Base-by-base conservation (phyloP, 208 protist species). In the Balamuthia mandrillaris region DNA sequence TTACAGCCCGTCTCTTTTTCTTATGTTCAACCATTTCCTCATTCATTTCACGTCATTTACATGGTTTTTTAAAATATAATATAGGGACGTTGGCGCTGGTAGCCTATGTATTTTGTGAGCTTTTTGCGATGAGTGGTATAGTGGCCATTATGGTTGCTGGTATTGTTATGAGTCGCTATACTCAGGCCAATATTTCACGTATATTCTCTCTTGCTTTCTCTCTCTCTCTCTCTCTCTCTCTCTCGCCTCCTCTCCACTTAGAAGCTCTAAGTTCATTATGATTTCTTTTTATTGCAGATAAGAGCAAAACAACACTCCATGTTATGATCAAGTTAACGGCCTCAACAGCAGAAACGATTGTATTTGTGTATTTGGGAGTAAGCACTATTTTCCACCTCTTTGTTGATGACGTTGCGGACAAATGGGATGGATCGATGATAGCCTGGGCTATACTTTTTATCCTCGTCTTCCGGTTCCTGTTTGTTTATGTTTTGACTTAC, bases 391-490 rank as follows among this genome's bases (percentile, higher is more conserved):
- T 54, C 16, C 16, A 54, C 21, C 21, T 18, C 16, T 54, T n/a
- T 54, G 61, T 70, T 14, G 16, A 21, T 14, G 27, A 31, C 35
- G n/a, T n/a, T n/a, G n/a, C n/a, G n/a, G n/a, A n/a, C n/a, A n/a
- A n/a, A n/a, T n/a, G n/a, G n/a, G n/a, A n/a, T n/a, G n/a, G n/a
- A n/a, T n/a, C n/a, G n/a, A n/a, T n/a, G n/a, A n/a, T n/a, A n/a
- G n/a, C n/a, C n/a, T 70, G 61, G 61, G 61, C 29, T 70, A 16
- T 70, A n/a, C 61, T 70, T 14, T n/a, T n/a, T n/a, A 70, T n/a
- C 16, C 61, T 70, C 21, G 35, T 70, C 16, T 49, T 70, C 21
- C 61, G 61, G 16, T 70, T 70, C 24, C 16, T 70, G 61, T 14
- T 12, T n/a, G 21, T 70, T 16, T 70, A 39, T 49, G 14, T n/a